Base-by-base conservation (phyloP, 2,329 filamentous ascomycete genomes). In the Arthroderma sp. region DNA sequence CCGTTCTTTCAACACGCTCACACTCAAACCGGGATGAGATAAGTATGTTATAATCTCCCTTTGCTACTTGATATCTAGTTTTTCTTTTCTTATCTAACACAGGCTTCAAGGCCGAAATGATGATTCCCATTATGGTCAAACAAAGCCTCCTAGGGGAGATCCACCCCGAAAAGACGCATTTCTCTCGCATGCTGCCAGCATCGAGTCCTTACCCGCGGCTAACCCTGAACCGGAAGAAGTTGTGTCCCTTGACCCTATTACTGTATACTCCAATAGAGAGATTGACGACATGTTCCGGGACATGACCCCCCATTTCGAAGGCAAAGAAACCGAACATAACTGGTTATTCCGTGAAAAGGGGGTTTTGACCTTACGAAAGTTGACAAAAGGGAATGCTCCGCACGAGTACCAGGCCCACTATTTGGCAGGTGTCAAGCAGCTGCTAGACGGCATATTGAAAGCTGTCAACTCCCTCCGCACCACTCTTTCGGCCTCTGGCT, bases 381-480 rank as follows among this genome's bases (percentile, higher is more conserved):
- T 96, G 25, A 82, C 88, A 54, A 87, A 86, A 60, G 91, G 91
- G 57, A 97, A 97, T 68, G 87, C 85, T 4, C 82, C 87, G 0
- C 79, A 80, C 25, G 88, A 95, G 61, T 95, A 86, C 65, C 79
- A 82, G 41, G 82, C 84, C 31, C 76, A 79, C 2, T 95, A 90
- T 66, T 68, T 94, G 41, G 72, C 76, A 2, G 82, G 83, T 19
- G 80, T 95, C 60, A 89, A 90, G 64, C 77, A 76, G 39, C 74
- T 95, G 54, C 74, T 95, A 33, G 91, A 96, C 66, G 90, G 91
- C 56, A 91, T 96, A 55, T 79, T 96, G 67, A 96, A 96, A 69
- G 84, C 86, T 1, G 77, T 87, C 39, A 88, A 79, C 66, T 95
- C 91, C 0, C 76, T 97, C 41, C 81, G 91, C 65, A 97, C 91